Conservation (phyloP, 306 rosid genomes). For the Prunus mume region DNA sequence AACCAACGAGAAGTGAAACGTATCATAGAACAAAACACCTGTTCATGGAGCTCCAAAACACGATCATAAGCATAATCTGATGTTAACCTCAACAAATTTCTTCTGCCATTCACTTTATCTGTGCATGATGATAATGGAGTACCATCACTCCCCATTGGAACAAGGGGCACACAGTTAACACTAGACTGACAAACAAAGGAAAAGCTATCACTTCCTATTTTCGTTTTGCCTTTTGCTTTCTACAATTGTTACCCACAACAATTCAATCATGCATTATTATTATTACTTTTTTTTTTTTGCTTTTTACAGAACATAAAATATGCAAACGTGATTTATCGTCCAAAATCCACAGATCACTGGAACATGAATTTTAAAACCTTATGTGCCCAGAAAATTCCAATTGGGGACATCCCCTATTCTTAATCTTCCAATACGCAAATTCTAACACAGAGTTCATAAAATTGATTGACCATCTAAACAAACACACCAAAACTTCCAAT, state of each 20-base stretch:
- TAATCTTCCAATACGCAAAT: not conserved
- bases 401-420: not conserved
- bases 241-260: not conserved
- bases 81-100: not conserved
- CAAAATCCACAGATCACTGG: not conserved
- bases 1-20: not conserved
- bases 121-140: not conserved
- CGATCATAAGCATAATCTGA: not conserved
- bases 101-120: not conserved
- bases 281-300: not conserved
- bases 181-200: not conserved
- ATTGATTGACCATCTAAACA: not conserved
- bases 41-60: not conserved
- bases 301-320: not conserved
- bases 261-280: not conserved
- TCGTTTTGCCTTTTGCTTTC: too few relatives aligned
- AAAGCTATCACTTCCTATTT: too few relatives aligned
- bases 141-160: not conserved
- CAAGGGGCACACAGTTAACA: not conserved
- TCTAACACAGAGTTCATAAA: not conserved
- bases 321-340: not conserved
- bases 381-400: not conserved
- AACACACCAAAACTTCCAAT: not conserved
- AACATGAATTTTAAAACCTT: not conserved
- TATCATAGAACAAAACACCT: not conserved